Base-by-base conservation (phyloP, 768 basidiomycete genomes). In the Serpula lacrymans region DNA sequence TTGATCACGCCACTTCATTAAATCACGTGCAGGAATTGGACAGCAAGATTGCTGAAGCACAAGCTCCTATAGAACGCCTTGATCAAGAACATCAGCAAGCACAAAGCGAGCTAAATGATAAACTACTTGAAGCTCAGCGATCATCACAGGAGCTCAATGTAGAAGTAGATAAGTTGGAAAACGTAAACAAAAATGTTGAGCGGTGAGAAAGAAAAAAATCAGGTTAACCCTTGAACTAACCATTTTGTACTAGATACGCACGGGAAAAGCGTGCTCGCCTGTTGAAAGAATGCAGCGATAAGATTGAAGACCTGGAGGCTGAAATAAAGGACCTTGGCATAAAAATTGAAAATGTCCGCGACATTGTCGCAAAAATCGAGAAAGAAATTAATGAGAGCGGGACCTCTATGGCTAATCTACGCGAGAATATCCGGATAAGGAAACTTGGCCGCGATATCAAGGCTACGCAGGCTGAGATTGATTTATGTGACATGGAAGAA, bases 391-490 rank as follows among this genome's bases (percentile, higher is more conserved):
- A 80, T 57, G 82, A 85, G 49, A 76, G 84, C 46, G 83, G 80
- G 36, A 78, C 84, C 26, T 74, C 74, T 9, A 57, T 82, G 34
- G 75, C 82, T 18, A 87, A 83, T 59, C 61, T 90, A 39, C 78
- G 85, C 46, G 88, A 92, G 58, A 99, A 97, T 59, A 67, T 91
- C 32, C 79, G 87, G 4, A 78, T 89, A 39, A 72, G 90, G 42
- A 75, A 77, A 53, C 69, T 90, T 17, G 69, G 72, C 41, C 68
- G 71, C 33, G 79, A 89, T 39, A 85, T 96, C 21, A 68, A 67
- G 21, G 68, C 70, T 1, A 80, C 82, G 6, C 78, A 88, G 54
- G 69, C 67, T 9, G 74, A 92, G 60, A 85, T 96, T 40, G 81
- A 82, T 33, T 65, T 70, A 5, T 73, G 78, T 43, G 88, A 97